Evolutionary conservation across 1,284 basidiomycete species (phyloP).

Genomic region (Rhodotorula sp.): DNA sequence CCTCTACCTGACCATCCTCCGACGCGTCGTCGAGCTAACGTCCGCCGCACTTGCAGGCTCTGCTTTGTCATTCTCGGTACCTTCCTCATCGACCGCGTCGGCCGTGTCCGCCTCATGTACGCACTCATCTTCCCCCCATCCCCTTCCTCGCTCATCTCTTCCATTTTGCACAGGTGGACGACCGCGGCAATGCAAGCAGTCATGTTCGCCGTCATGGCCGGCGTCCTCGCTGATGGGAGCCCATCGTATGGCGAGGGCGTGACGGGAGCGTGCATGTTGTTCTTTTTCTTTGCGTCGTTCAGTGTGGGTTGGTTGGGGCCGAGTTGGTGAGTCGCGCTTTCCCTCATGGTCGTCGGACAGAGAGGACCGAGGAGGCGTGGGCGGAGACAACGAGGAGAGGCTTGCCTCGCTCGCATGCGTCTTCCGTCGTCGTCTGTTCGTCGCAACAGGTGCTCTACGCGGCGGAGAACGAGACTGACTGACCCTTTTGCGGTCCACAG

Average conservation of each 20-base stretch:
- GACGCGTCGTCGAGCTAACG: background rate
- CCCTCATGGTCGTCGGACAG: too few species aligned
- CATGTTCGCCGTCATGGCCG: slow-evolving; percentile 13
- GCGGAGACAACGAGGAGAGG: too few species aligned
- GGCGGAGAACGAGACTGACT: too few species aligned
- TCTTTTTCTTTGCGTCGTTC: background rate
- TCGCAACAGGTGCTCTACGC: too few species aligned
- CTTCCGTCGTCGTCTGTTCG: too few species aligned
- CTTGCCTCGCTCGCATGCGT: too few species aligned
- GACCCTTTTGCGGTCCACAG: background rate
- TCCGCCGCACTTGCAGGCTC: background rate
- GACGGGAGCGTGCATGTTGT: background rate
- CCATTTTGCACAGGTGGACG: background rate
- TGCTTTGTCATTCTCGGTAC: slow-evolving; percentile 9
- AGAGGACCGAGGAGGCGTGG: too few species aligned
- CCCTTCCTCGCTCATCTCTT: background rate
- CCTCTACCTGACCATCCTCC: too few species aligned
- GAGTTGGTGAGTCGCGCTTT: background rate
- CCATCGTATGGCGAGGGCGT: slow-evolving; percentile 10
- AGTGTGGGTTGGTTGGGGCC: background rate
- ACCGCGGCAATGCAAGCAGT: background rate
- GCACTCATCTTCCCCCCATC: background rate
- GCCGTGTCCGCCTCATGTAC: slow-evolving; percentile 10
- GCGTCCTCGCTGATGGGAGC: background rate
- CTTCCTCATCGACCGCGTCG: slow-evolving; percentile 13